Conservation (phyloP, 768 basidiomycete genomes). For the Tylopilus subfusipes region DNA sequence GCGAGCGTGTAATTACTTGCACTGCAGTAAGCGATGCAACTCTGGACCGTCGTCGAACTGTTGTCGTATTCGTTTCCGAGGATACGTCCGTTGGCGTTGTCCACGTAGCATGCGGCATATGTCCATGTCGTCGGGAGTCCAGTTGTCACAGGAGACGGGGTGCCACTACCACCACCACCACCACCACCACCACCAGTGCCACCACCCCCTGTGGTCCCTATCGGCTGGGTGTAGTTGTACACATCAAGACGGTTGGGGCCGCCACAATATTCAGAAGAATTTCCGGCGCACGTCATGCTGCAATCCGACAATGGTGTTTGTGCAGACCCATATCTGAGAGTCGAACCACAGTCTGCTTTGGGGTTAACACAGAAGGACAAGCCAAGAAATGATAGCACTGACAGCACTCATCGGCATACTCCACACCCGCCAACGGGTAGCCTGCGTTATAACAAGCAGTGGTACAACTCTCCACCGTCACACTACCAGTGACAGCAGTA, state of each 20-base stretch:
- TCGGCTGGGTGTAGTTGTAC: slow-evolving; percentile 14
- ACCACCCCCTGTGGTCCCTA: neutral
- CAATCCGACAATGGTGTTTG: slow-evolving; percentile 52
- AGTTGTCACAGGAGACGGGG: neutral
- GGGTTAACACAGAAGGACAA: neutral
- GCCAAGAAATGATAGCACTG: slow-evolving; percentile 15
- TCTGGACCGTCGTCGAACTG: slow-evolving; percentile 50
- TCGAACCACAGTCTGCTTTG: slow-evolving; percentile 19
- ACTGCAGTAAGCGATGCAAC: slow-evolving; percentile 58
- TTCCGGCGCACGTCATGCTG: slow-evolving; percentile 30
- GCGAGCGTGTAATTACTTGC: slow-evolving; percentile 59
- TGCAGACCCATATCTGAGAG: slow-evolving; percentile 18
- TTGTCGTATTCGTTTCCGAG: slow-evolving; percentile 42
- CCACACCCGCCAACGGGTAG: slow-evolving; percentile 43
- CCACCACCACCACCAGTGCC: slow-evolving; percentile 1
- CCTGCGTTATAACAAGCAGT: slow-evolving; percentile 42
- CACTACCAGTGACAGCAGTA: slow-evolving; percentile 34
- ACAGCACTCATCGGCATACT: slow-evolving; percentile 51
- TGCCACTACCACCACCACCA: slow-evolving; percentile 2
- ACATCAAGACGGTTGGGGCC: slow-evolving; percentile 51
- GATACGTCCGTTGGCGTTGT: slow-evolving; percentile 63
- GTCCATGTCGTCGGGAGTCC: slow-evolving; percentile 52
- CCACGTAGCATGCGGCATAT: slow-evolving; percentile 69
- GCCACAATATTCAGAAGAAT: slow-evolving; percentile 60
- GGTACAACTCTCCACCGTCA: slow-evolving; percentile 49